Evolutionary conservation across 2,329 filamentous ascomycete species (phyloP), one percentile per base, ranked within the genome.

Genomic region (Aspergillus fischeri): DNA sequence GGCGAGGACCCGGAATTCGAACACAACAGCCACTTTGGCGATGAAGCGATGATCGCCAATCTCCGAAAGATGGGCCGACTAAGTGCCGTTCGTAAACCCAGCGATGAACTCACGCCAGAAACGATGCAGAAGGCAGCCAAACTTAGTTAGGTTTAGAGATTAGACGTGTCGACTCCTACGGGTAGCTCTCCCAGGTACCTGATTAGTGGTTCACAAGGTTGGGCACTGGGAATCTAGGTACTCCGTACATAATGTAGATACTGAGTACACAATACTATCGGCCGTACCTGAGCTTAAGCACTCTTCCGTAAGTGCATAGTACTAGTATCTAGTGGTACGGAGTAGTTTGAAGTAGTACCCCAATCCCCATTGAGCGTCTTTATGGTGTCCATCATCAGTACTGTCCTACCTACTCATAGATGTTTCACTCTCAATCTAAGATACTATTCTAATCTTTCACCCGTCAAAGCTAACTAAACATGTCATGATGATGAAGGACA

Each of bases 1-100:
- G 88, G 77, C 2, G 83, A 89, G 75, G 85, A 90, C 70, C 93
- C 93, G 3, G 88, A 91, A 70, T 96, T 96, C 72, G 91, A 95
- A 77, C 84, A 85, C 67, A 84, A 86, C 60, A 79, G 78, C 54
- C 81, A 85, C 70, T 82, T 86, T 66, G 86, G 86, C 0, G 87
- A 89, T 63, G 87, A 89, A 69, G 80, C 81, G 38, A 83, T 89
- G 78, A 87, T 90, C 64, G 76, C 70, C 45, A 74, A 78, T 51
- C 65, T 89, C 60, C 67, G 82, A 59, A 77, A 75, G 61, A 78
- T 84, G 67, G 86, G 86, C 1, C 72, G 83, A 61, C 68, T 89
- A 65, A 78, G 77, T 35, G 77, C 81, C 55, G 72, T 77, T 44
- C 78, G 77, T 65, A 78, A 75, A 59, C 75, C 78, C 8, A 80